Conservation (phyloP, 257 asterid species). For the Solanum lignicaule region DNA sequence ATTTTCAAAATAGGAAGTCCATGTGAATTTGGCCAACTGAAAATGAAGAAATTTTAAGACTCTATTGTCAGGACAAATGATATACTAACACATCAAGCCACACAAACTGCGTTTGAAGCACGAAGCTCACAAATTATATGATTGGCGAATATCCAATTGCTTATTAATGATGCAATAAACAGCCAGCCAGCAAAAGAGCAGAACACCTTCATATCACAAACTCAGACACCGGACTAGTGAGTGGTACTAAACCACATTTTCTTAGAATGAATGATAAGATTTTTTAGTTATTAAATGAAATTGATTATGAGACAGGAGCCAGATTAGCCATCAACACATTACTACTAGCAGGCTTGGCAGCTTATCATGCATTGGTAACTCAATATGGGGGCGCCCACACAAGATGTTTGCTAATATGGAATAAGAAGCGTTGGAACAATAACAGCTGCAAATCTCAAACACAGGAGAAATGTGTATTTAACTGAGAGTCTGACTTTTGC, state of each 20-base stretch:
- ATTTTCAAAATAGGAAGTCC: neutral
- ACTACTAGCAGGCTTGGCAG: neutral
- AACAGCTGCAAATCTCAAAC: neutral
- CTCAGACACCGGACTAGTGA: neutral
- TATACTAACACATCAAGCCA: neutral
- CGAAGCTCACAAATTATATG: neutral
- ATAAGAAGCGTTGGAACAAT: neutral
- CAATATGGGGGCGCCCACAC: neutral
- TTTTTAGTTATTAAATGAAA: neutral
- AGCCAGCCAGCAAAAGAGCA: neutral
- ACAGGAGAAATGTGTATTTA: neutral
- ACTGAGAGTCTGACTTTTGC: neutral
- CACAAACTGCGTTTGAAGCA: neutral
- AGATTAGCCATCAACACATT: neutral
- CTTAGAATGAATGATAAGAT: neutral
- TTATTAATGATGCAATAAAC: neutral
- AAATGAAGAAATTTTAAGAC: neutral
- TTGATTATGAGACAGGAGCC: neutral
- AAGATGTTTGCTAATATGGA: neutral
- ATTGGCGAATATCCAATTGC: neutral
- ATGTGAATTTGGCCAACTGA: neutral
- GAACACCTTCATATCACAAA: neutral
- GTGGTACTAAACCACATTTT: neutral
- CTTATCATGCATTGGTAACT: neutral
- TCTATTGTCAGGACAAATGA: neutral